Evolutionary conservation across 2,329 filamentous ascomycete genomes (phyloP).

Genomic region (Penicillium corylophilum): DNA sequence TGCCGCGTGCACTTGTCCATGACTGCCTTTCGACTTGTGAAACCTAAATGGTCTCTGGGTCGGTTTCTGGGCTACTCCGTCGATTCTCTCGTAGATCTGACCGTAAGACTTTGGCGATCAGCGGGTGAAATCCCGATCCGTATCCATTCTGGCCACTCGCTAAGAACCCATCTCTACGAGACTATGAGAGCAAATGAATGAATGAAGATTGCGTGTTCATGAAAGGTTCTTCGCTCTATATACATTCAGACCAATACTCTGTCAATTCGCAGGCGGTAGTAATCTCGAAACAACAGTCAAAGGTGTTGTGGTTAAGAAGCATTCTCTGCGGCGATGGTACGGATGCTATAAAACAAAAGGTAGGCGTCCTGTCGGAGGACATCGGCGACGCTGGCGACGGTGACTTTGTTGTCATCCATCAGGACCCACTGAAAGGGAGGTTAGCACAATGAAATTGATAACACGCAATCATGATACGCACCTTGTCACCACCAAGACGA

Average conservation of each 20-base stretch:
- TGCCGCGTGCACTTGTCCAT: neutral
- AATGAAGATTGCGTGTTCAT: neutral
- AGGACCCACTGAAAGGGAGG: conserved; percentile 71
- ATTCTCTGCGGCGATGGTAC: conserved; percentile 26
- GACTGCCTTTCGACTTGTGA: neutral
- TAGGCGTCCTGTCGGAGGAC: conserved; percentile 86
- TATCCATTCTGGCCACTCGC: neutral
- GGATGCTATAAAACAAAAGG: conserved; percentile 72
- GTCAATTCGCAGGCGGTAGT: neutral
- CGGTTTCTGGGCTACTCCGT: neutral
- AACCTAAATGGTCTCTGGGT: neutral
- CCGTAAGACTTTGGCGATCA: neutral
- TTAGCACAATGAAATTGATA: conserved; percentile 1
- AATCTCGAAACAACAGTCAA: neutral
- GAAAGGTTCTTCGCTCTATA: neutral
- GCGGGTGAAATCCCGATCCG: neutral
- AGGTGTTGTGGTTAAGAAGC: neutral
- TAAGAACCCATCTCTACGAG: neutral
- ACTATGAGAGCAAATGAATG: neutral
- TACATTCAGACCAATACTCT: neutral
- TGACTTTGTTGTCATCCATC: conserved; percentile 93
- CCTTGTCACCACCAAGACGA: conserved; percentile 73
- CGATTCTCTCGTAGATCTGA: neutral
- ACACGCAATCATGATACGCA: conserved; percentile 32
- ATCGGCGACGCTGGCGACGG: conserved; percentile 76